These are phyloP conservation scores for Dioscorea zingiberensis DNA, from an alignment of 106 monocot genomes.

Conservation along the genomic window DNA sequence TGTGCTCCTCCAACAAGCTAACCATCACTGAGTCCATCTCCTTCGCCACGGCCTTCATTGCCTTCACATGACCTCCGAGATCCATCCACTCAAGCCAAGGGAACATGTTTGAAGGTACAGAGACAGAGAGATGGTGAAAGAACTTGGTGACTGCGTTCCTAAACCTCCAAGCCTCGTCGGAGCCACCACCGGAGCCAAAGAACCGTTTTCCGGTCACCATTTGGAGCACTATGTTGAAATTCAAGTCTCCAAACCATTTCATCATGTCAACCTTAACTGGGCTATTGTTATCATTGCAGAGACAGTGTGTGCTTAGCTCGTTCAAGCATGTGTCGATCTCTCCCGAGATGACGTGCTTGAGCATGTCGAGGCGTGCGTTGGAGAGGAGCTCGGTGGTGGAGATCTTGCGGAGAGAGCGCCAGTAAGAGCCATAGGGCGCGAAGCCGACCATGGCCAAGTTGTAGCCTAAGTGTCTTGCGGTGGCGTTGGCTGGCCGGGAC, in stretches of 20 bases:
- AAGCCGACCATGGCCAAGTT: conserved; percentile 30
- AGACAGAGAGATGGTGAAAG: conserved; percentile 5
- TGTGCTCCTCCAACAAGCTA: conserved; percentile 26
- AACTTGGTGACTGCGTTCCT: conserved; percentile 9
- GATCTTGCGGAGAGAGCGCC: conserved; percentile 29
- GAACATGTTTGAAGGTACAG: conserved; percentile 25
- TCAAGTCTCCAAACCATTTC: conserved; percentile 20
- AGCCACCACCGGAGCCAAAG: conserved; percentile 4
- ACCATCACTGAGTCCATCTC: conserved; percentile 18
- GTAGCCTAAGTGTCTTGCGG: conserved; percentile 22
- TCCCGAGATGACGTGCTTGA: conserved; percentile 6
- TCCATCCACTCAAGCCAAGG: conserved; percentile 26
- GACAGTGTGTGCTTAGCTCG: neutral
- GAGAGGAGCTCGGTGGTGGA: conserved; percentile 28
- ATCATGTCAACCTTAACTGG: conserved; percentile 20
- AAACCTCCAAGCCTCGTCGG: conserved; percentile 28
- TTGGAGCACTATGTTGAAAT: conserved; percentile 18
- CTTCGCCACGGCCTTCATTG: conserved; percentile 17
- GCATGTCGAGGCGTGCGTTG: conserved; percentile 12
- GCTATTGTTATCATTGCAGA: neutral
- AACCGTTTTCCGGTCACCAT: conserved; percentile 29
- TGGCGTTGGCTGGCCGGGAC: conserved; percentile 13
- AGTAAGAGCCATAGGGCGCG: conserved; percentile 30
- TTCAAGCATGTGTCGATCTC: conserved; percentile 11
- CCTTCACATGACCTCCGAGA: conserved; percentile 12